Evolutionary conservation across 352 stramenopile species (phyloP).

Genomic region (Aphanomyces astaci): DNA sequence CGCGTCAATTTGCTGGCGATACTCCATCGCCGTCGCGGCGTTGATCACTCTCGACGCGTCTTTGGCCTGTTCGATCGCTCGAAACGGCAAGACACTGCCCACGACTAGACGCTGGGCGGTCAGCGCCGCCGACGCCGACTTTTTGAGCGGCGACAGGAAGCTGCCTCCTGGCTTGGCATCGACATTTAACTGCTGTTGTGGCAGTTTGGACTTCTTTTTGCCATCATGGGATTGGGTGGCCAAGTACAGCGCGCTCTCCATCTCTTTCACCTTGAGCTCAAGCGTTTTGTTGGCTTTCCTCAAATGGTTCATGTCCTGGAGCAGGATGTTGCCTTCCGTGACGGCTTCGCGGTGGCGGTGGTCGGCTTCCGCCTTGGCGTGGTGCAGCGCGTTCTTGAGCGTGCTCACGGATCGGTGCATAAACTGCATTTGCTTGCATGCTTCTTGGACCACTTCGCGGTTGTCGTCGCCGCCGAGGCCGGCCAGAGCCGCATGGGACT

Average conservation of each 20-base stretch:
- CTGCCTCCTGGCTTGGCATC: neutral
- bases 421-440: conserved; percentile 70
- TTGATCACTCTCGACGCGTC: conserved; percentile 16
- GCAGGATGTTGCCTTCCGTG: conserved; percentile 65
- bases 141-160: conserved; percentile 32
- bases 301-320: conserved; percentile 72
- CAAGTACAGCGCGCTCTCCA: conserved; percentile 34
- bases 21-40: conserved; percentile 30
- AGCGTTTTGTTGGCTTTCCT: conserved; percentile 66
- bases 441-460: conserved; percentile 67
- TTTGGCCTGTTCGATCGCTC: conserved; percentile 30
- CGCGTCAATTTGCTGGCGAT: conserved; percentile 38
- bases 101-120: conserved; percentile 25
- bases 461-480: conserved; percentile 49
- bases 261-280: conserved; percentile 53
- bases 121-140: neutral
- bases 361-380: conserved; percentile 58
- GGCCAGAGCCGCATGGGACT: neutral
- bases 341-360: conserved; percentile 62
- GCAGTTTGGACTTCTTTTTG: conserved; percentile 22
- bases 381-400: conserved; percentile 48
- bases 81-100: conserved; percentile 39
- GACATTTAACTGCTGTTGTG: neutral
- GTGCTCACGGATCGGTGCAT: conserved; percentile 72
- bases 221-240: neutral